Conservation (phyloP, 2,329 filamentous ascomycete genomes). For the Aureobasidium zeae region DNA sequence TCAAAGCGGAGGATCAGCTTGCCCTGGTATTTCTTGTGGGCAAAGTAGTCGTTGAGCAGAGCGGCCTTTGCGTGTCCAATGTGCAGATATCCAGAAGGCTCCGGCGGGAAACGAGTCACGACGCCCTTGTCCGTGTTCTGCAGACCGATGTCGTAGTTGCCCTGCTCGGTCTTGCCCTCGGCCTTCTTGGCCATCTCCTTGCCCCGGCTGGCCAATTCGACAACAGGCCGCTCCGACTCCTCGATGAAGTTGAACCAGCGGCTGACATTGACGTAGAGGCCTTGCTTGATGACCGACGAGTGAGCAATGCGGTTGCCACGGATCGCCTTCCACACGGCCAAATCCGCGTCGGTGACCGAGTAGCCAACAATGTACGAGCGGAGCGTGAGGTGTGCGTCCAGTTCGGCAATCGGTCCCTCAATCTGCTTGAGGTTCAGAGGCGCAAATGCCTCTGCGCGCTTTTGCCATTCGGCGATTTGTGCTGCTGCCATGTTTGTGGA, state of each 20-base stretch:
- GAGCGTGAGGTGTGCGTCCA: slow-evolving; percentile 80
- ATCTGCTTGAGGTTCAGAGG: slow-evolving; percentile 71
- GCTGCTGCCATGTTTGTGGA: slow-evolving; percentile 20
- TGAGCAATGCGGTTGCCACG: slow-evolving; percentile 77
- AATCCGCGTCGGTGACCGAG: slow-evolving; percentile 64
- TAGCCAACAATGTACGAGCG: slow-evolving; percentile 82
- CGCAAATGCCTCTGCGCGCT: slow-evolving; percentile 43
- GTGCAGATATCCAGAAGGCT: slow-evolving; percentile 92
- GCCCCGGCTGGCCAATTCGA: slow-evolving; percentile 45
- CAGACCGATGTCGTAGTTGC: slow-evolving; percentile 80
- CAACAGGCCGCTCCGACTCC: slow-evolving; percentile 60
- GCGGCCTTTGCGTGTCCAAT: slow-evolving; percentile 94
- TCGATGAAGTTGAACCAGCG: slow-evolving; percentile 87
- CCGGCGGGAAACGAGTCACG: slow-evolving; percentile 84
- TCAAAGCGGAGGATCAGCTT: slow-evolving; percentile 88
- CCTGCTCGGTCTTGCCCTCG: slow-evolving; percentile 73
- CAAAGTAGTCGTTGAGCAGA: slow-evolving; percentile 92
- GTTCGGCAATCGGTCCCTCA: slow-evolving; percentile 61
- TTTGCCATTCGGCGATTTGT: slow-evolving; percentile 46
- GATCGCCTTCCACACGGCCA: slow-evolving; percentile 73
- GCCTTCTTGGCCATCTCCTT: slow-evolving; percentile 59
- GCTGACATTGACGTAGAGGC: slow-evolving; percentile 62
- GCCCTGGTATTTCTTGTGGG: slow-evolving; percentile 84
- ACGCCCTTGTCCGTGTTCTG: slow-evolving; percentile 80
- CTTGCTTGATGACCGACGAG: slow-evolving; percentile 65